These are phyloP conservation scores for Oleoguttula mirabilis DNA, from an alignment of 495 filamentous ascomycete genomes.

Conservation along the genomic window DNA sequence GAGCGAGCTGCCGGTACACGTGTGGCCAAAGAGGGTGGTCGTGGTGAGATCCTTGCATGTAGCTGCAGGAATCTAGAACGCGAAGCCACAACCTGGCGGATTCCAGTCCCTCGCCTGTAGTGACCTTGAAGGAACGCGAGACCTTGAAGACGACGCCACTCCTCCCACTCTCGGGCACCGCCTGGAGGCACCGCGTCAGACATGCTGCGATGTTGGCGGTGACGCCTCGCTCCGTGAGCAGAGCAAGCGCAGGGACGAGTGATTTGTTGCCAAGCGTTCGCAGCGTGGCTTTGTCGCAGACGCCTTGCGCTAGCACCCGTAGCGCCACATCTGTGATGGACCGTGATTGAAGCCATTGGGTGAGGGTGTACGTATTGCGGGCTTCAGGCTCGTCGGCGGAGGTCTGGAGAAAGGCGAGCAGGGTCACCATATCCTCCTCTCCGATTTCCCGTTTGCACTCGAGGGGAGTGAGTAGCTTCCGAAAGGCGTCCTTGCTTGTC, in stretches of 20 bases:
- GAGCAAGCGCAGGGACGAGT: not conserved
- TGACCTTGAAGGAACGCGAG: too few species aligned
- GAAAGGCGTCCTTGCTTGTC: not conserved
- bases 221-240: not conserved
- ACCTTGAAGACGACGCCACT: not conserved
- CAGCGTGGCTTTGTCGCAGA: conserved; percentile 1
- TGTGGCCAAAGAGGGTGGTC: not conserved
- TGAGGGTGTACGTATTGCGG: not conserved
- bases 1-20: conserved; percentile 3
- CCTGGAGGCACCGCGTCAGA: not conserved
- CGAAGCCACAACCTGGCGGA: not conserved
- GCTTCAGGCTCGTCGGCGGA: conserved; percentile 4
- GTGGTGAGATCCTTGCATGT: not conserved
- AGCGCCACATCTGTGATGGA: not conserved
- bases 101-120: not conserved
- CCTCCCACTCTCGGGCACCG: not conserved
- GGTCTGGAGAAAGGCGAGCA: conserved; percentile 6
- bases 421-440: not conserved
- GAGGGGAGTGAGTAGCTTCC: not conserved
- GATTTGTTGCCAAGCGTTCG: not conserved
- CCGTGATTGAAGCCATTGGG: not conserved
- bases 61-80: not conserved
- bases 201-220: not conserved
- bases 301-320: not conserved
- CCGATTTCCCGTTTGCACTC: not conserved